phyloP scores from a whole-genome alignment of 2,329 filamentous ascomycete genomes.

The Fusarium aywerte region DNA sequence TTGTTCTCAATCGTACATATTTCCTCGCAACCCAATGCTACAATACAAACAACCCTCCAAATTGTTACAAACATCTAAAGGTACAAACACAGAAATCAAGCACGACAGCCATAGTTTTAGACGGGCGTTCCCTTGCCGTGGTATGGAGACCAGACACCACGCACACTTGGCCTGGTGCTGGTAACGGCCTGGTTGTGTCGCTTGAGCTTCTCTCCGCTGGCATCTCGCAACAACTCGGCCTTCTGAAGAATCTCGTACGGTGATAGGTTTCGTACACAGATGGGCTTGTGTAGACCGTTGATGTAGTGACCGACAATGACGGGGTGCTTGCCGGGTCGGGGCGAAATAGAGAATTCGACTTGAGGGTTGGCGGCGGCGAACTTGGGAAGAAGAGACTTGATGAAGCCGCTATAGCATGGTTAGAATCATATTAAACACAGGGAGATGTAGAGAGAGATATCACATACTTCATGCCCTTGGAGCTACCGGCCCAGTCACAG shows the following conservation, averaged over 20 bases:
- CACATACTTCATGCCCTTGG: slow-evolving; percentile 89
- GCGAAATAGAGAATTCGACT: slow-evolving; percentile 92
- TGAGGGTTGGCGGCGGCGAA: slow-evolving; percentile 87
- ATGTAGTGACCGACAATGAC: slow-evolving; percentile 91
- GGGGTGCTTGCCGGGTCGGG: slow-evolving; percentile 88
- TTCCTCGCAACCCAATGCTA: slow-evolving; percentile 47
- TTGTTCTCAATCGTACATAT: slow-evolving; percentile 44
- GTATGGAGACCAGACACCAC: slow-evolving; percentile 77
- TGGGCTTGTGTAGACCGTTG: slow-evolving; percentile 85
- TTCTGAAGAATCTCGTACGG: slow-evolving; percentile 84
- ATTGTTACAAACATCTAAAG: slow-evolving; percentile 44
- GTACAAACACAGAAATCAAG: slow-evolving; percentile 36
- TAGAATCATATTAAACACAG: slow-evolving; percentile 29
- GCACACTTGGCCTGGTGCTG: slow-evolving; percentile 72
- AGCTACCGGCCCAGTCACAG: slow-evolving; percentile 95
- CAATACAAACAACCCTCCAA: slow-evolving; percentile 33
- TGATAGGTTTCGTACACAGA: slow-evolving; percentile 90
- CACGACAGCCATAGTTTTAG: slow-evolving; percentile 47
- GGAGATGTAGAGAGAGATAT: rapidly evolving
- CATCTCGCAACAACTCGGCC: slow-evolving; percentile 76
- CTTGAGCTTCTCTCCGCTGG: slow-evolving; percentile 79
- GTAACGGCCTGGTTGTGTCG: slow-evolving; percentile 71
- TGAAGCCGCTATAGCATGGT: slow-evolving; percentile 72
- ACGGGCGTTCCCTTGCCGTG: slow-evolving; percentile 69
- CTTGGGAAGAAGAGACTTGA: slow-evolving; percentile 77